Evolutionary conservation across 2,329 filamentous ascomycete genomes (phyloP).

Genomic region (Scedosporium aurantiacum): DNA sequence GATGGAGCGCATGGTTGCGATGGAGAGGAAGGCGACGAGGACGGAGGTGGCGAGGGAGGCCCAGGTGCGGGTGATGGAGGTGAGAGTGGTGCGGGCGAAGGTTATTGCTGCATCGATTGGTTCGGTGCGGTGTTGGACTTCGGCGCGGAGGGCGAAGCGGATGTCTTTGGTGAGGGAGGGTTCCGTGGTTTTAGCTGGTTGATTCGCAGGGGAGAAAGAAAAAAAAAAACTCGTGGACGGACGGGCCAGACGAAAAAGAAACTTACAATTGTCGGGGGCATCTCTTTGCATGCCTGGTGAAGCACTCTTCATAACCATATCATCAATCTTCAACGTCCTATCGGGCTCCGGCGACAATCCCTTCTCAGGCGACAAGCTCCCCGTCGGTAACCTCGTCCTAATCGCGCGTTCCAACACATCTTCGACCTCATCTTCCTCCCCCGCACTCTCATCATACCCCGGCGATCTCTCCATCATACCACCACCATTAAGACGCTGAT

Average conservation of each 20-base stretch:
- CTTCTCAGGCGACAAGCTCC: conserved; percentile 45
- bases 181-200: conserved; percentile 2
- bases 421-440: conserved; percentile 21
- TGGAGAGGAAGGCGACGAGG: conserved; percentile 50
- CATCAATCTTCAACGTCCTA: conserved; percentile 26
- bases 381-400: conserved; percentile 42
- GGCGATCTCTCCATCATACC: background rate
- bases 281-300: conserved; percentile 16
- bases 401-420: conserved; percentile 39
- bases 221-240: conserved; percentile 9
- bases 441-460: background rate
- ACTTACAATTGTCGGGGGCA: conserved; percentile 40
- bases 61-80: conserved; percentile 57
- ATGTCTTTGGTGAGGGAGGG: conserved; percentile 48
- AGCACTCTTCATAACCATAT: conserved; percentile 17
- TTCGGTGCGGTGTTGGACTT: conserved; percentile 78
- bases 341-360: conserved; percentile 35
- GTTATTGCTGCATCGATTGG: conserved; percentile 65
- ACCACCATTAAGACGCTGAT: conserved; percentile 7
- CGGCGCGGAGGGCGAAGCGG: conserved; percentile 75
- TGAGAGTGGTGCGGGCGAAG: conserved; percentile 49
- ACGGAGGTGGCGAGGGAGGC: conserved; percentile 53
- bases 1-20: conserved; percentile 53
- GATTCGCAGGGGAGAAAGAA: conserved; percentile 8
- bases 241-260: background rate